Percentiles rank a stretch among this genome's conserved stretches.
phyloP scores from a whole-genome alignment of 2,329 filamentous ascomycete genomes.

The Penicillium hesseltinei region DNA sequence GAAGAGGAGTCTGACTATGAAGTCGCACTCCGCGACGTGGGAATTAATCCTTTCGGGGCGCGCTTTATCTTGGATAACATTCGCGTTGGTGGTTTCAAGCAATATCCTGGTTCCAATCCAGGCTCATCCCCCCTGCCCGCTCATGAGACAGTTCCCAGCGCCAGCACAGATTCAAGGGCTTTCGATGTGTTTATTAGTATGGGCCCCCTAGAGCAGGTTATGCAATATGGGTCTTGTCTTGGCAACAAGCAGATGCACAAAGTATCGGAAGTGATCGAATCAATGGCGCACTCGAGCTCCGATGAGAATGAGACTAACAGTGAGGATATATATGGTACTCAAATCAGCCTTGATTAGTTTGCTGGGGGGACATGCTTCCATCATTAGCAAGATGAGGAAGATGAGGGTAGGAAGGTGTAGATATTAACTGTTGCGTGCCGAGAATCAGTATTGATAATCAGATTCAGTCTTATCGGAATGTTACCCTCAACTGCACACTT shows the following conservation, averaged over 20 bases:
- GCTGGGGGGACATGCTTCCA: not conserved
- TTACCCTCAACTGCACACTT: not conserved
- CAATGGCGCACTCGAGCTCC: not conserved
- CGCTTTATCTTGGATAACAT: constrained; percentile 55
- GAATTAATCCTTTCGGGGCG: constrained; percentile 70
- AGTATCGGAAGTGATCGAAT: not conserved
- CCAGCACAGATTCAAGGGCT: not conserved
- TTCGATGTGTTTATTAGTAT: not conserved
- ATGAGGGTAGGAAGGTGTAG: not conserved
- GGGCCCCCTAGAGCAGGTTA: not conserved
- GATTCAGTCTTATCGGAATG: not conserved
- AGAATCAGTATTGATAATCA: not conserved
- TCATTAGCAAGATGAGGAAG: not conserved
- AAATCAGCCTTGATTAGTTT: not conserved
- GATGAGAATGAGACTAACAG: not conserved
- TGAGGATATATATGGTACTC: not conserved
- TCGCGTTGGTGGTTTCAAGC: not conserved
- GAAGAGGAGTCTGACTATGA: constrained; percentile 53
- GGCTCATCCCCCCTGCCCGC: not conserved
- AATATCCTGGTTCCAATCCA: not conserved
- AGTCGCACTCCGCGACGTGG: constrained; percentile 57
- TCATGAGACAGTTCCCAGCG: not conserved
- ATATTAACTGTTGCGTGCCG: no score
- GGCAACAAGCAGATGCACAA: not conserved
- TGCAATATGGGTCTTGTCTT: not conserved